Base-by-base conservation (phyloP, 2,329 filamentous ascomycete species). In the Teratosphaeria gauchensis region DNA sequence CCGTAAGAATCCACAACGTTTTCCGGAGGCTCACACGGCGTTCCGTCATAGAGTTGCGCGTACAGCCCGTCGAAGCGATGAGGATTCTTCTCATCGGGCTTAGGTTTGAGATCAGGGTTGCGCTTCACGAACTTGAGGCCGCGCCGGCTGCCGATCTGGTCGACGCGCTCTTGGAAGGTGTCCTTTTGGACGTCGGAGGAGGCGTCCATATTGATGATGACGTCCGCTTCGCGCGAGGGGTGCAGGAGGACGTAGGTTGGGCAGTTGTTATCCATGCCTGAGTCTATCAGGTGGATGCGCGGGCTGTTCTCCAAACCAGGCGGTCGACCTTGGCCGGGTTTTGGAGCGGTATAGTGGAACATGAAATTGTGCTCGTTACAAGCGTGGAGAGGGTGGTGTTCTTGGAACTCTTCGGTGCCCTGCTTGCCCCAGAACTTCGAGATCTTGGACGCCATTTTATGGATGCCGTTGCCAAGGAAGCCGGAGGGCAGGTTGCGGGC, bases 211-310 rank as follows among this genome's bases (percentile, higher is more conserved):
- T 70, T 71, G 60, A 71, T 64, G 51, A 71, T 71, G 19, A 71
- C 67, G 57, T 71, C 69, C 12, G 61, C 65, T 51, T 64, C 32
- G 12, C 69, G 67, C 11, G 61, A 59, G 1, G 68, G 68, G 54
- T 69, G 65, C 11, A 69, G 60, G 2, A 69, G 61, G 28, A 67
- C 65, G 56, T 67, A 68, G 24, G 70, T 68, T 14, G 70, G 69
- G 56, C 70, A 71, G 59, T 72, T 72, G 57, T 72, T 72, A 62
- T 72, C 70, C 70, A 72, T 71, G 33, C 70, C 70, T 28, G 60
- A 63, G 55, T 72, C 70, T 46, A 72, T 71, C 3, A 72, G 63
- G 58, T 72, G 70, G 32, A 72, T 71, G n/a, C 68, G 62, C 7
- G 69, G 70, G 12, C 68, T 71, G 59, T 70, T 71, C 55, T 72